Evolutionary conservation across 257 asterid genomes (phyloP).

Genomic region (Solanum phureja): DNA sequence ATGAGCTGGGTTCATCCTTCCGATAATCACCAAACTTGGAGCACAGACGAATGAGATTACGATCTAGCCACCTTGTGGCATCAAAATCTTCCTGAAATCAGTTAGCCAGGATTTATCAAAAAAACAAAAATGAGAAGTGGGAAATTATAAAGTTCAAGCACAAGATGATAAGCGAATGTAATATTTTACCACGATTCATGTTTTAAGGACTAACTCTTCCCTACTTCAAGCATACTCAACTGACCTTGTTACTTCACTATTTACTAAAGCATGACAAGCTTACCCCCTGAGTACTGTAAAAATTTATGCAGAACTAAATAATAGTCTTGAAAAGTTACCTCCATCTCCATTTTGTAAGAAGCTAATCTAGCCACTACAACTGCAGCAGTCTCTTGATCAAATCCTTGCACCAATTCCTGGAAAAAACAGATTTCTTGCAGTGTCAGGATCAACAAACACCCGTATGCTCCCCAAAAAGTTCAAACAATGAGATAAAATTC

Average conservation of each 20-base stretch:
- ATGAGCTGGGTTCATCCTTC: constrained; percentile 88
- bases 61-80: constrained; percentile 91
- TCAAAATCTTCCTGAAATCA: constrained; percentile 84
- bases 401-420: constrained; percentile 92
- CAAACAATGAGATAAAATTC: background rate
- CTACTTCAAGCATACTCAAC: background rate
- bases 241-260: background rate
- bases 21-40: constrained; percentile 95
- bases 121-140: background rate
- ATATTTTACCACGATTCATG: background rate
- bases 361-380: constrained; percentile 89
- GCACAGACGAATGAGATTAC: constrained; percentile 89
- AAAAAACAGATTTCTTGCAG: constrained; percentile 3
- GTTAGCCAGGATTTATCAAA: background rate
- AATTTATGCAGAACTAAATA: background rate
- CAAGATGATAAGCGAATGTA: background rate
- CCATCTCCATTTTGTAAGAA: constrained; percentile 91
- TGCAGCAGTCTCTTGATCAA: constrained; percentile 97
- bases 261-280: background rate
- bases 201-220: background rate
- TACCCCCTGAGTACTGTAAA: background rate
- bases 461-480: background rate
- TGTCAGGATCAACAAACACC: background rate
- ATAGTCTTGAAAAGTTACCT: constrained; percentile 34
- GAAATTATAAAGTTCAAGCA: background rate